Conservation (phyloP, 2,329 filamentous ascomycete genomes). For the Penicillium hordei region DNA sequence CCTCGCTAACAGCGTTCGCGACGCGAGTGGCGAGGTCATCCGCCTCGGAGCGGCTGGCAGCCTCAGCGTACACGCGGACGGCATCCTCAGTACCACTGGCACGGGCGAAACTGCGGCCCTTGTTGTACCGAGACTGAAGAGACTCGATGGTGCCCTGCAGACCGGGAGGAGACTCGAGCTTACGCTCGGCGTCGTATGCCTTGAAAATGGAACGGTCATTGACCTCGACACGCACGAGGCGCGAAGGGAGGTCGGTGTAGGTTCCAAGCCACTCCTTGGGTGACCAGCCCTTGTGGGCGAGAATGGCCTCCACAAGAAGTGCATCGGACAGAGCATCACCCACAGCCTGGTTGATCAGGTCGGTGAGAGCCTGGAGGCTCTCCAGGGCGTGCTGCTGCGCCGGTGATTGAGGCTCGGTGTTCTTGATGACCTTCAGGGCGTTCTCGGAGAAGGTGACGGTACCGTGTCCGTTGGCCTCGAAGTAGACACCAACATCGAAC, state of each 20-base stretch:
- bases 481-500: slow-evolving; percentile 96
- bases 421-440: slow-evolving; percentile 74
- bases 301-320: slow-evolving; percentile 91
- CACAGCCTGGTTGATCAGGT: slow-evolving; percentile 97
- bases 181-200: slow-evolving; percentile 88
- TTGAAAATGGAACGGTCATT: slow-evolving; percentile 84
- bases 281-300: slow-evolving; percentile 91
- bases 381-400: slow-evolving; percentile 88
- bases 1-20: slow-evolving; percentile 68
- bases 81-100: slow-evolving; percentile 95
- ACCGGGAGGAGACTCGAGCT: slow-evolving; percentile 74
- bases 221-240: slow-evolving; percentile 90
- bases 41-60: slow-evolving; percentile 81
- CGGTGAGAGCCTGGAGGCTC: slow-evolving; percentile 75
- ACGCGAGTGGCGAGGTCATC: slow-evolving; percentile 88
- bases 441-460: slow-evolving; percentile 91
- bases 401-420: slow-evolving; percentile 80
- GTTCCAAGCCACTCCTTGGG: slow-evolving; percentile 89
- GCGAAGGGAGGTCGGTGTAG: slow-evolving; percentile 91
- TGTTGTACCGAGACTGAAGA: slow-evolving; percentile 84
- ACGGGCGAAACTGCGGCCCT: slow-evolving; percentile 84
- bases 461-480: slow-evolving; percentile 97
- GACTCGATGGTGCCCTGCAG: slow-evolving; percentile 84
- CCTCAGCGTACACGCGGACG: slow-evolving; percentile 93
- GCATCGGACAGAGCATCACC: slow-evolving; percentile 95